Conservation (phyloP, 2,329 filamentous ascomycete genomes). For the Nigrospora sphaerica region DNA sequence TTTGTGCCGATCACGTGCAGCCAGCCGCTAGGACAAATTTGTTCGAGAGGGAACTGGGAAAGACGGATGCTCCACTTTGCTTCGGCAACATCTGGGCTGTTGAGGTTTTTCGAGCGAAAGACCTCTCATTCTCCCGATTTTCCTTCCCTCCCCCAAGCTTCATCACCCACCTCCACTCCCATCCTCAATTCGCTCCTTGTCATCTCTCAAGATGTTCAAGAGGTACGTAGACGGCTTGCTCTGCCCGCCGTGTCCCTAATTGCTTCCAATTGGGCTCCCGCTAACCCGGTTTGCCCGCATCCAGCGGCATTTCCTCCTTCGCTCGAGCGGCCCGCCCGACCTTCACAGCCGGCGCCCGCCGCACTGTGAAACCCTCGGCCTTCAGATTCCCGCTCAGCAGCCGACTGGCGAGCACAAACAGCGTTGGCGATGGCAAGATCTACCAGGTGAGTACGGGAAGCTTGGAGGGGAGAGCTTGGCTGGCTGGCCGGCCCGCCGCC, state of each 20-base stretch:
- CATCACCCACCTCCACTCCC: slow-evolving; percentile 46
- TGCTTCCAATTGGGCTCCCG: slow-evolving; percentile 45
- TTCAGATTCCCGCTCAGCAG: slow-evolving; percentile 48
- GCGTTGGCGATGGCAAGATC: slow-evolving; percentile 59
- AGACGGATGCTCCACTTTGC: background rate
- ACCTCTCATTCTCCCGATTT: slow-evolving; percentile 10
- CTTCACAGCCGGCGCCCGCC: slow-evolving; percentile 50
- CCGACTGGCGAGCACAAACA: slow-evolving; percentile 52
- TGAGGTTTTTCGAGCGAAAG: slow-evolving; percentile 7
- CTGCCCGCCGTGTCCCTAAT: slow-evolving; percentile 29
- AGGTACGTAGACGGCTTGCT: slow-evolving; percentile 50
- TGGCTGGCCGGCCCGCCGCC: background rate
- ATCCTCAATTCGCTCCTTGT: slow-evolving; percentile 55
- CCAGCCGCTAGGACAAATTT: background rate
- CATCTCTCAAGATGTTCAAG: slow-evolving; percentile 76
- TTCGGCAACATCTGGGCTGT: slow-evolving; percentile 4
- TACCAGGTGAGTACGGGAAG: slow-evolving; percentile 48
- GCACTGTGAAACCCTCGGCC: slow-evolving; percentile 49
- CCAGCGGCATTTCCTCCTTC: slow-evolving; percentile 61
- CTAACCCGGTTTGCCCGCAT: slow-evolving; percentile 21
- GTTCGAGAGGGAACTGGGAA: background rate
- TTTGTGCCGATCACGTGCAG: slow-evolving; percentile 1
- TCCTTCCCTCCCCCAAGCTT: slow-evolving; percentile 21
- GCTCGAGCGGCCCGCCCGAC: slow-evolving; percentile 56
- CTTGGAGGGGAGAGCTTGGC: slow-evolving; percentile 5